Evolutionary conservation across 2,329 filamentous ascomycete species (phyloP), one percentile per base, ranked within the genome.

Genomic region (Aspergillus quadricinctus): DNA sequence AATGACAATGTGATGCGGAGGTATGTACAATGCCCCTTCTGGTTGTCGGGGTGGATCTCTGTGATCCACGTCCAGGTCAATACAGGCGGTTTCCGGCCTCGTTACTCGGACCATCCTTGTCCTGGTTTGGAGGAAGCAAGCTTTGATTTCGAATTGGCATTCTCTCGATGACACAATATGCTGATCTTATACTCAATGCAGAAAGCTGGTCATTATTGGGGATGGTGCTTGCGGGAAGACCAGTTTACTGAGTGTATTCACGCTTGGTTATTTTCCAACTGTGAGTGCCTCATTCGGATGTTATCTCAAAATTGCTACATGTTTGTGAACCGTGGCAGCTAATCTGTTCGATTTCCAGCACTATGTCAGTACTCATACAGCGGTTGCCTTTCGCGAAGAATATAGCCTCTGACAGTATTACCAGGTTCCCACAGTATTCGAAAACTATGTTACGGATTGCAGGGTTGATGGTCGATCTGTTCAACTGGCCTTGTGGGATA

Each of bases 401-500:
- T 25, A 54, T 48, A 57, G 50, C 46, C 52, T 55, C 60, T 61
- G 54, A 62, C 54, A 51, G 43, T 57, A 57, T 54, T 45, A 51
- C 46, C 63, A 92, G 88, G 92, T 96, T 52, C 94, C 94, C 1
- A 99, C 94, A 49, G 94, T 99, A 40, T 99, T 99, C 76, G 94
- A 99, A 73, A 99, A 99, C 79, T 99, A 99, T 71, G 94, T 99
- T 63, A 99, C 94, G 66, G 94, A 99, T 78, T 99, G 94, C 77
- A 85, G 93, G 78, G 94, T 99, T 58, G 94, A 99, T 73, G 94
- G 94, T 69, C 96, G 96, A 74, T 96, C 91, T n/a, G 94, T 99
- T 41, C 94, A 99, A 78, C 83, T 99, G 61, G 94, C 94, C 52
- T 80, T 99, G 67, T 99, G 94, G 94, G 94, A 99, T 86, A 99